A percentile compares a stretch with the other conserved stretches of the same genome.
Evolutionary conservation across 2,329 filamentous ascomycete genomes (phyloP).

Genomic region (Hypoxylon rubiginosum): DNA sequence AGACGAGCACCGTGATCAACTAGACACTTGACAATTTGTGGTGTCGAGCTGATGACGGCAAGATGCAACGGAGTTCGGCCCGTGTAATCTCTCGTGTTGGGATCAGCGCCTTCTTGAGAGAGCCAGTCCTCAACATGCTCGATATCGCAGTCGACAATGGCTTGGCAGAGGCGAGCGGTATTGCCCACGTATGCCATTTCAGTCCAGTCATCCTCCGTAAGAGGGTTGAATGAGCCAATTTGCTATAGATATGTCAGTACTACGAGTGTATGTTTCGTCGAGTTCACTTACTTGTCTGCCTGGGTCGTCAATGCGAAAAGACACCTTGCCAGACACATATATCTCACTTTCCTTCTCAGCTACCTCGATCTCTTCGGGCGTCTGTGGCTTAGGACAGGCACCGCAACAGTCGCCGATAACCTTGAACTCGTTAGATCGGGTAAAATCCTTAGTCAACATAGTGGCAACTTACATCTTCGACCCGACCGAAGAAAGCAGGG

Average conservation of each 20-base stretch:
- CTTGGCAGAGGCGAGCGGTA: constrained; percentile 81
- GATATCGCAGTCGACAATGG: constrained; percentile 80
- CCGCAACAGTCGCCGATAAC: constrained; percentile 87
- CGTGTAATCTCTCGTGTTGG: constrained; percentile 81
- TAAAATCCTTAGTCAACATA: not conserved
- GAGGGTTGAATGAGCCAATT: constrained; percentile 80
- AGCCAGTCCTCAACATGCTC: constrained; percentile 80
- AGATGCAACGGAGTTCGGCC: constrained; percentile 85
- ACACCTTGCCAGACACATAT: constrained; percentile 80
- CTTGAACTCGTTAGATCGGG: constrained; percentile 26
- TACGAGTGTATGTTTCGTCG: not conserved
- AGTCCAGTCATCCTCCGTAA: constrained; percentile 87
- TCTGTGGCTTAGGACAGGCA: constrained; percentile 77
- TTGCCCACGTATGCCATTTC: constrained; percentile 92
- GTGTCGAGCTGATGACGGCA: constrained; percentile 76
- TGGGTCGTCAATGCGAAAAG: constrained; percentile 84
- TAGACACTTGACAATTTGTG: constrained; percentile 77
- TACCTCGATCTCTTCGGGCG: constrained; percentile 77
- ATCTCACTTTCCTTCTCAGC: constrained; percentile 79
- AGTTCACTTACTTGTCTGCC: constrained; percentile 72
- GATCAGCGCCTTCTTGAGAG: constrained; percentile 74
- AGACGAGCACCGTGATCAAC: constrained; percentile 80
- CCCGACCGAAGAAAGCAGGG: constrained; percentile 85
- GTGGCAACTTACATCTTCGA: constrained; percentile 65
- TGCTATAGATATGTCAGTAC: constrained; percentile 51